These are phyloP conservation scores for Clitocybe nebularis DNA, from an alignment of 1,284 basidiomycete species.

Conservation along the genomic window DNA sequence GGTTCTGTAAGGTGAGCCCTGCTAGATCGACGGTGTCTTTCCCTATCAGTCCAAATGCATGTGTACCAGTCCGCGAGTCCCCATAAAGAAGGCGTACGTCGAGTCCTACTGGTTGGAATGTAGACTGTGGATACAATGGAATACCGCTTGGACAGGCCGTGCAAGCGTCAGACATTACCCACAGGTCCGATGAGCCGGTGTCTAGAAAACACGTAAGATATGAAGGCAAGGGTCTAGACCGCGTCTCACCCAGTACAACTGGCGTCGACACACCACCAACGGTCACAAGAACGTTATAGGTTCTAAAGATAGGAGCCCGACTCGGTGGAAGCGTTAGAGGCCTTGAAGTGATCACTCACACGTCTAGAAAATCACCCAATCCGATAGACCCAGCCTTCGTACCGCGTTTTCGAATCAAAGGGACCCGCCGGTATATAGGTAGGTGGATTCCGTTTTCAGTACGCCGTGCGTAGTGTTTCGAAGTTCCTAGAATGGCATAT, in stretches of 20 bases:
- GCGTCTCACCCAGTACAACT: constrained; percentile 17
- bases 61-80: constrained; percentile 50
- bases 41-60: constrained; percentile 47
- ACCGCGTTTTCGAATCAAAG: constrained; percentile 12
- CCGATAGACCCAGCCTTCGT: constrained; percentile 15
- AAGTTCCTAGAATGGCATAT: constrained; percentile 1
- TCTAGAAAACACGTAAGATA: constrained; percentile 8
- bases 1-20: constrained; percentile 36
- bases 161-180: constrained; percentile 22
- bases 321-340: not conserved
- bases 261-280: constrained; percentile 17
- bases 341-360: constrained; percentile 13
- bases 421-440: constrained; percentile 13
- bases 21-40: constrained; percentile 41
- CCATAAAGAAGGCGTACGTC: constrained; percentile 46
- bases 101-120: constrained; percentile 29
- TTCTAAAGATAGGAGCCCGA: constrained; percentile 10
- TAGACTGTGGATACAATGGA: constrained; percentile 31
- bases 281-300: constrained; percentile 19
- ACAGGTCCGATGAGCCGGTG: constrained; percentile 22
- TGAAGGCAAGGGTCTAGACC: not conserved
- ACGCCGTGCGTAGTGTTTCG: constrained; percentile 1
- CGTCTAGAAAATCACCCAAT: constrained; percentile 19
- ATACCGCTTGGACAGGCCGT: constrained; percentile 15
- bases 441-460: constrained; percentile 14